Conservation (phyloP, 2,329 filamentous ascomycete species). For the Microcera coccophila region DNA sequence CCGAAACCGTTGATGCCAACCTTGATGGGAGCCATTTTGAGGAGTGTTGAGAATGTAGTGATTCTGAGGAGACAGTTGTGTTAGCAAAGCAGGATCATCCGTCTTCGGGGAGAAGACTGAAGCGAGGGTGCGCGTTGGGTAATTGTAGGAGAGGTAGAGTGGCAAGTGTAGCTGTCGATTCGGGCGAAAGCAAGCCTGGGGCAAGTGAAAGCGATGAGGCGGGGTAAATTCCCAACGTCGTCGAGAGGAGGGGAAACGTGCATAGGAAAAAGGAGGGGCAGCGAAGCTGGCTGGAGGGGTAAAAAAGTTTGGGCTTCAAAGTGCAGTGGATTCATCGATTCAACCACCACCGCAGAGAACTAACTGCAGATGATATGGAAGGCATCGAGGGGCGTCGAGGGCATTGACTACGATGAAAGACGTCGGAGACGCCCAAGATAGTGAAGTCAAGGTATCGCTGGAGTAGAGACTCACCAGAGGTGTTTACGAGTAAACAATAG, state of each 20-base stretch:
- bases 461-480: too few species aligned
- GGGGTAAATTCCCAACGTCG: background rate
- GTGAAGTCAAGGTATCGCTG: too few species aligned
- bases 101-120: slow-evolving; percentile 6
- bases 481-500: slow-evolving; percentile 1
- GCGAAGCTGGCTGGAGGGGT: slow-evolving; percentile 2
- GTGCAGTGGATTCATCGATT: too few species aligned
- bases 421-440: too few species aligned
- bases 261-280: background rate
- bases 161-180: background rate
- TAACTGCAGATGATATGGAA: background rate
- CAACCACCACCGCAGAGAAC: too few species aligned
- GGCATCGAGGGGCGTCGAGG: background rate
- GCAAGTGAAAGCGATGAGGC: background rate
- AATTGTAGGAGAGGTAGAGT: slow-evolving; percentile 9
- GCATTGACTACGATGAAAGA: background rate
- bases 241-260: background rate
- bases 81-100: background rate
- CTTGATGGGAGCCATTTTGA: slow-evolving; percentile 55
- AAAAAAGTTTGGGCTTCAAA: background rate
- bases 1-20: slow-evolving; percentile 99
- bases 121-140: slow-evolving; percentile 17
- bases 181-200: slow-evolving; percentile 1
- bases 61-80: background rate
- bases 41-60: slow-evolving; percentile 12